Base-by-base conservation (phyloP, 352 stramenopile species). In the Pythium chondricola region DNA sequence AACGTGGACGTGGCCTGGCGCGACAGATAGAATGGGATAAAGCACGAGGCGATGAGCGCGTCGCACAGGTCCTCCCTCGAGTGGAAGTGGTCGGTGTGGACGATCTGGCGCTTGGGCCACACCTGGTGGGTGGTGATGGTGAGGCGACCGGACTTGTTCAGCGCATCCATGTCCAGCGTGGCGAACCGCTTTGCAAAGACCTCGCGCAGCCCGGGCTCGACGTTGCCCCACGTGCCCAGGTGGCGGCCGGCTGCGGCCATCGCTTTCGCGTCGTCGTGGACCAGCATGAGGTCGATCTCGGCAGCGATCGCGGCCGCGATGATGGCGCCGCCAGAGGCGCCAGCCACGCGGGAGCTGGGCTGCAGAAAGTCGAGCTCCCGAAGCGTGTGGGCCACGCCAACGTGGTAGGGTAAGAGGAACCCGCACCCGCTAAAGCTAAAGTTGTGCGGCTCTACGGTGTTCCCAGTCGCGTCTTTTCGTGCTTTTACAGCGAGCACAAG, bases 341-440 rank as follows among this genome's bases (percentile, higher is more conserved):
- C 82, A 4, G 77, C 76, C 33, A 93, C 83, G 40, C 69, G 67
- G 11, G 79, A 89, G 14, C 36, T 39, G 6, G 47, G 20, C 39
- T 64, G 63, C 27, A 93, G 65, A 18, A 58, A 74, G 13, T 74
- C 76, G 10, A 65, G 61, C 30, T 77, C 56, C 22, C 76, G 60
- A 3, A 93, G 70, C 5, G 68, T 67, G 36, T 80, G 63, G 6
- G 74, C 76, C 27, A 88, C 67, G 21, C 82, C 82, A 30, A 93
- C 65, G 45, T 93, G 79, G 58, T 89, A 93, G 31, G 82, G 63
- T 42, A 88, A 72, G 16, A 93, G 59, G 58, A 93, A 93, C 4
- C 82, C 82, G 25, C 71, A 76, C 38, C 79, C 82, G 36, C 82
- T 86, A 55, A 91, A 93, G 63, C 63, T 80, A 52, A 93, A 87